Evolutionary conservation across 441 rosid genomes (phyloP), one percentile per base, ranked within the genome.

Genomic region (Mallotus repandus): DNA sequence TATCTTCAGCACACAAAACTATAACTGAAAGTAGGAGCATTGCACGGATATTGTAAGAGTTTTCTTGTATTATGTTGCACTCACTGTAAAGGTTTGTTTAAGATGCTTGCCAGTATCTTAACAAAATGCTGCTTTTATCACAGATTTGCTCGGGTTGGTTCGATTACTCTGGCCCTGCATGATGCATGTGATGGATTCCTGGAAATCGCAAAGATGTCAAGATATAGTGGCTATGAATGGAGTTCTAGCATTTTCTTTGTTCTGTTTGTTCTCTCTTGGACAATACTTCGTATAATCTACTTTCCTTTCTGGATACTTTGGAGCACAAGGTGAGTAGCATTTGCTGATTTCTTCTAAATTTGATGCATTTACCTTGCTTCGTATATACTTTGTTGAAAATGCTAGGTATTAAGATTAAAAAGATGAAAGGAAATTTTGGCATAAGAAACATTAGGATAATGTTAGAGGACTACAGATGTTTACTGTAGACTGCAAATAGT

Each of bases 191-290:
- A 95, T 84, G 87, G 89, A 71, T 90, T 91, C 76, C 81, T 95
- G 69, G 99, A 95, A 84, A 62, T 89, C 0, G 99, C 93, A 67
- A 95, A 95, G 87, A 93, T 95, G 97, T 86, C 92, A 59, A 91
- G 87, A 75, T 95, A 95, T 71, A 80, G 88, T 74, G 96, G 96
- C 18, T 88, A 85, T 57, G 97, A 95, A 81, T 72, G 74, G 54
- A 64, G 87, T 14, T 92, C 99, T 22, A 89, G 97, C 81, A 68
- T 81, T 54, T 80, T 91, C 12, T 90, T 93, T 72, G 8, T 88
- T 80, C 75, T 83, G 59, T 91, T 95, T 70, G 97, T 90, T 45
- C 50, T 95, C 72, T 84, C 94, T 16, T 95, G 90, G 90, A 75
- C 88, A 77, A 63, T 92, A 72, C 88, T 95, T 48, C 99, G 98